These are phyloP conservation scores for Lotmaria passim DNA, from an alignment of 208 protist species.

Conservation along the genomic window DNA sequence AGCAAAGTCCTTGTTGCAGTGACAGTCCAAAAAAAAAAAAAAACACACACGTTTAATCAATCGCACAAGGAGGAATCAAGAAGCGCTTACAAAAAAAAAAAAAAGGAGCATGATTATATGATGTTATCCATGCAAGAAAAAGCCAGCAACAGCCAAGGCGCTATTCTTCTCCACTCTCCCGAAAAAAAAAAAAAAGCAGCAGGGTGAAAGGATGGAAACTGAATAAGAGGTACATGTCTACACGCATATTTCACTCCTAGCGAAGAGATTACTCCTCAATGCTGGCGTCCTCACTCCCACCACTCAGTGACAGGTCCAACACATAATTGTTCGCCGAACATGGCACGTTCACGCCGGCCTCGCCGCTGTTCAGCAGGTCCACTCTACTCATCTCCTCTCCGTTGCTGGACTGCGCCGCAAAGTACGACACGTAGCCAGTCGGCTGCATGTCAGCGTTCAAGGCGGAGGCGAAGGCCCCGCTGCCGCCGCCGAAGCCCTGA, in stretches of 20 bases:
- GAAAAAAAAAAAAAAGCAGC: conserved; percentile 3
- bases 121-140: not conserved
- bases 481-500: not conserved
- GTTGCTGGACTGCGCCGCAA: not conserved
- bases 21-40: conserved; percentile 2
- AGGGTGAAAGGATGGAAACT: not conserved
- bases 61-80: not conserved
- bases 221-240: not conserved
- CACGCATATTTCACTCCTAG: too few relatives aligned
- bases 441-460: conserved; percentile 17
- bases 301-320: conserved; percentile 30
- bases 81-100: not conserved
- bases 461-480: not conserved
- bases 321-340: conserved; percentile 20
- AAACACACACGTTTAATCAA: not conserved
- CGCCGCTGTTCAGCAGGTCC: not conserved
- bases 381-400: conserved; percentile 2
- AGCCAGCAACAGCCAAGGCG: too few relatives aligned
- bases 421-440: conserved; percentile 15
- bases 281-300: conserved; percentile 10
- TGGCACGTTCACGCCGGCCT: conserved; percentile 22
- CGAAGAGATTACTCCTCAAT: conserved; percentile 19
- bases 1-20: not conserved
- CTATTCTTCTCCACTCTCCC: too few relatives aligned
- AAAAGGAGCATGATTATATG: not conserved